These are phyloP conservation scores for Cucurbita ficifolia DNA, from an alignment of 306 rosid species.

Conservation along the genomic window DNA sequence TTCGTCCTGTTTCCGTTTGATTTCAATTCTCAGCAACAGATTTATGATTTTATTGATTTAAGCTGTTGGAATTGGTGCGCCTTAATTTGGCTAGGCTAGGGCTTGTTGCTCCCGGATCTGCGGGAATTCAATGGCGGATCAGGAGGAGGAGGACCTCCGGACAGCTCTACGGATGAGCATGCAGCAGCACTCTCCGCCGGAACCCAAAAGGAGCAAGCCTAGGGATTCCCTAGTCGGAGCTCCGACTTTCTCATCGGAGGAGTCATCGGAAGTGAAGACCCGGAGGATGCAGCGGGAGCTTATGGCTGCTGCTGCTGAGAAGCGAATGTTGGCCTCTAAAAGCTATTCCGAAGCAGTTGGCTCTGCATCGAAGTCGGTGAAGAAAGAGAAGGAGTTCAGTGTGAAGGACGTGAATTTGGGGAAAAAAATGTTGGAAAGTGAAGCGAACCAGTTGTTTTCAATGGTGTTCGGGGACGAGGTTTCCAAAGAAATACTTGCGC, in stretches of 20 bases:
- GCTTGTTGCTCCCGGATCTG: conserved; percentile 25
- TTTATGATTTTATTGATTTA: not conserved
- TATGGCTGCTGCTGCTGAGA: conserved; percentile 95
- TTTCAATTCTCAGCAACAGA: not conserved
- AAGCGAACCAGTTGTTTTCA: conserved; percentile 52
- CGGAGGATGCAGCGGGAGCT: conserved; percentile 70
- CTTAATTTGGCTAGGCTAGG: conserved; percentile 20
- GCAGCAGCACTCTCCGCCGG: conserved; percentile 78
- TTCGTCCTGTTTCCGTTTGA: not conserved
- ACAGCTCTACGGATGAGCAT: conserved; percentile 86
- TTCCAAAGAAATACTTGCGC: conserved; percentile 69
- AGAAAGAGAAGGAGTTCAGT: conserved; percentile 22
- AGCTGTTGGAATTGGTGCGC: conserved; percentile 18
- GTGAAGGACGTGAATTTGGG: conserved; percentile 34
- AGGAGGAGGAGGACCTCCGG: conserved; percentile 74
- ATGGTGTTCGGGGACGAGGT: conserved; percentile 81
- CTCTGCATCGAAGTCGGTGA: conserved; percentile 14
- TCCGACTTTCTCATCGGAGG: conserved; percentile 32
- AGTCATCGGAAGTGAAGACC: conserved; percentile 45
- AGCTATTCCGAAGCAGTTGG: conserved; percentile 5
- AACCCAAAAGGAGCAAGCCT: conserved; percentile 82
- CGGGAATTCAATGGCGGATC: conserved; percentile 61
- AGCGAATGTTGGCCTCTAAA: conserved; percentile 39
- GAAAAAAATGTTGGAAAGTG: conserved; percentile 36
- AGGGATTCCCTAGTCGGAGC: conserved; percentile 36